These are phyloP conservation scores for Exobasidium rhododendri DNA, from an alignment of 1,284 basidiomycete genomes.

Conservation along the genomic window DNA sequence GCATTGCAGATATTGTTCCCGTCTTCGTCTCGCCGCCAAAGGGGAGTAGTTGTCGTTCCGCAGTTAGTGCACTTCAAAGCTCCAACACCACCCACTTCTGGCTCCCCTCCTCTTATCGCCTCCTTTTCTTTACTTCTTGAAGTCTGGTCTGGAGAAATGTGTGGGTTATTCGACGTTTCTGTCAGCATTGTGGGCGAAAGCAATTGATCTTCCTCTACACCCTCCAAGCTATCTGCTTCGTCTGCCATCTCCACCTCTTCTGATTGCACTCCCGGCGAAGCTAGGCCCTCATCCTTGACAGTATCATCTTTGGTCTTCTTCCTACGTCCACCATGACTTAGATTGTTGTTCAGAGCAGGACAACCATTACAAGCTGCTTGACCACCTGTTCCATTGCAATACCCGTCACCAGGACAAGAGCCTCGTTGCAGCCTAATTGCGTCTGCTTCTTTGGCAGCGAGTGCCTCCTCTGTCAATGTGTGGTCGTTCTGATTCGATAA, in stretches of 20 bases:
- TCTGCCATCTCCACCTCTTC: slow-evolving; percentile 1
- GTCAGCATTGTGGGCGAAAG: not conserved
- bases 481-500: slow-evolving; percentile 5
- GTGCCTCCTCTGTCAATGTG: not conserved
- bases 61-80: slow-evolving; percentile 70
- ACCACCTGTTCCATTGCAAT: slow-evolving; percentile 51
- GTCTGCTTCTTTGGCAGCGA: not conserved
- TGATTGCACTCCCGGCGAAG: not conserved
- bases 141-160: not conserved
- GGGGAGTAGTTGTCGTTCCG: slow-evolving; percentile 81
- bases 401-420: slow-evolving; percentile 47
- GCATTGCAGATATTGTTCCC: slow-evolving; percentile 88
- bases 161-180: not conserved
- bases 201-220: not conserved
- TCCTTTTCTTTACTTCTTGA: not conserved
- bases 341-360: slow-evolving; percentile 50
- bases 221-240: not conserved
- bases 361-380: slow-evolving; percentile 45
- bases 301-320: slow-evolving; percentile 11
- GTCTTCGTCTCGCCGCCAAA: slow-evolving; percentile 85
- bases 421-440: slow-evolving; percentile 15
- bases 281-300: not conserved
- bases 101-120: not conserved
- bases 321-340: slow-evolving; percentile 14
- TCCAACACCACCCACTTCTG: slow-evolving; percentile 3